Evolutionary conservation across 768 basidiomycete genomes (phyloP).

Genomic region (Tricholoma matsutake): DNA sequence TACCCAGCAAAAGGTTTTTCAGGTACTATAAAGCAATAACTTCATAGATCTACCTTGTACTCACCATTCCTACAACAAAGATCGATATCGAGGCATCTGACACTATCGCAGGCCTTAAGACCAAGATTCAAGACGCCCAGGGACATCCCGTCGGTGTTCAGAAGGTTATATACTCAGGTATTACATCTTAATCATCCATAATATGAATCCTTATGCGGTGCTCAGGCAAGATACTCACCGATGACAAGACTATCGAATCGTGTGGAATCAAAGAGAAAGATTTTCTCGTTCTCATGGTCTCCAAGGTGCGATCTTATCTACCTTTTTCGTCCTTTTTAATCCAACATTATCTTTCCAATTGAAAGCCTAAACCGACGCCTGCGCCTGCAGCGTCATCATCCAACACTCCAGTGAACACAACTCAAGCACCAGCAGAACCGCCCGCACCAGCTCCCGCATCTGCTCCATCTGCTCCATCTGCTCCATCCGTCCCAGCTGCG

Average conservation of each 20-base stretch:
- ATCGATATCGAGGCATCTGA: conserved; percentile 76
- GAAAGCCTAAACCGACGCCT: conserved; percentile 23
- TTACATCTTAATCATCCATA: conserved; percentile 13
- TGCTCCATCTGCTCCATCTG: conserved; percentile 21
- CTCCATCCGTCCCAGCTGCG: conserved; percentile 30
- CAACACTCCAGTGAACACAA: conserved; percentile 27
- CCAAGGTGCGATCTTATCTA: conserved; percentile 62
- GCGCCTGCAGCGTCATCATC: conserved; percentile 32
- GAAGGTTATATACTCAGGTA: conserved; percentile 96
- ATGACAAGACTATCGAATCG: conserved; percentile 84
- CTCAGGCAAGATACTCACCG: conserved; percentile 85
- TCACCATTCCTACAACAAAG: conserved; percentile 30
- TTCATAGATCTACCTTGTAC: not conserved
- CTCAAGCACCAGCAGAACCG: conserved; percentile 22
- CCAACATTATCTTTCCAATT: conserved; percentile 11
- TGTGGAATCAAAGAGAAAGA: conserved; percentile 97
- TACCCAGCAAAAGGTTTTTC: conserved; percentile 88
- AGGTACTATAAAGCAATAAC: conserved; percentile 38
- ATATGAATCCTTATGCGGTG: not conserved
- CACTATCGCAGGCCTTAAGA: conserved; percentile 76
- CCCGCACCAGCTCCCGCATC: conserved; percentile 18
- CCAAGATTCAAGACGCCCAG: conserved; percentile 75
- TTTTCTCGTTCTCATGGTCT: conserved; percentile 98
- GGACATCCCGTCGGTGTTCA: conserved; percentile 71
- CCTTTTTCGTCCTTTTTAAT: conserved; percentile 9